These are phyloP conservation scores for Drechslerella coelobrocha DNA, from an alignment of 2,329 filamentous ascomycete species.

Conservation along the genomic window DNA sequence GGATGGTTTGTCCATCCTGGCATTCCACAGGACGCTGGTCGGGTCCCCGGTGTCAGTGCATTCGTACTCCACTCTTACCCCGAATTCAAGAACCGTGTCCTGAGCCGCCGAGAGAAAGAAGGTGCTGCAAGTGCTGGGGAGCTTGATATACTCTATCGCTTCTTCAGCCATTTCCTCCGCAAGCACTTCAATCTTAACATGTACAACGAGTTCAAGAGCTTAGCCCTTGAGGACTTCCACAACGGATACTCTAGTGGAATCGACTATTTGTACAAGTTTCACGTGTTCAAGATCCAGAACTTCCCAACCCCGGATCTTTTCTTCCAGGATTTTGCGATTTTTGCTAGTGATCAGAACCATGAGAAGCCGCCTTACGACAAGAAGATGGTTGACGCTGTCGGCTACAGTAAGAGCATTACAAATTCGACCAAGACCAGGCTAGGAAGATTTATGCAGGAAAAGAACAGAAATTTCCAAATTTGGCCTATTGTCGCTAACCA, in stretches of 20 bases:
- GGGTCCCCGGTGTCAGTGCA: constrained; percentile 19
- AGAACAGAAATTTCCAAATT: constrained; percentile 50
- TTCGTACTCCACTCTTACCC: constrained; percentile 34
- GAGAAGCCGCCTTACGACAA: constrained; percentile 44
- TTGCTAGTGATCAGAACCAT: constrained; percentile 50
- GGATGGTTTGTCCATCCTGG: constrained; percentile 49
- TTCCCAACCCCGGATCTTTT: constrained; percentile 51
- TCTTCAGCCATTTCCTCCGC: constrained; percentile 76
- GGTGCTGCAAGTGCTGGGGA: constrained; percentile 59
- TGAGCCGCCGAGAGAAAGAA: constrained; percentile 35
- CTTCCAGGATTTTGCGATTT: constrained; percentile 53
- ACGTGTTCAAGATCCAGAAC: constrained; percentile 58
- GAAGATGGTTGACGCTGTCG: constrained; percentile 47
- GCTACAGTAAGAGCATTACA: constrained; percentile 42
- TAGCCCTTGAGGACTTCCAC: constrained; percentile 70
- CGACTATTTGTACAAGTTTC: constrained; percentile 70
- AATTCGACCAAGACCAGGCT: constrained; percentile 48
- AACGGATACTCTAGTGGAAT: constrained; percentile 66
- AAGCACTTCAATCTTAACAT: constrained; percentile 76
- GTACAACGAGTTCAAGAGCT: constrained; percentile 75
- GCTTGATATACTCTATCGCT: constrained; percentile 73
- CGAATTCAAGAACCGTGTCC: constrained; percentile 43
- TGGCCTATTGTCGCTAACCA: constrained; percentile 33
- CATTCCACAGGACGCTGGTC: constrained; percentile 15
- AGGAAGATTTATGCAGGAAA: constrained; percentile 49